phyloP scores from a whole-genome alignment of 768 basidiomycete species.

The Calocybe gangraenosa region DNA sequence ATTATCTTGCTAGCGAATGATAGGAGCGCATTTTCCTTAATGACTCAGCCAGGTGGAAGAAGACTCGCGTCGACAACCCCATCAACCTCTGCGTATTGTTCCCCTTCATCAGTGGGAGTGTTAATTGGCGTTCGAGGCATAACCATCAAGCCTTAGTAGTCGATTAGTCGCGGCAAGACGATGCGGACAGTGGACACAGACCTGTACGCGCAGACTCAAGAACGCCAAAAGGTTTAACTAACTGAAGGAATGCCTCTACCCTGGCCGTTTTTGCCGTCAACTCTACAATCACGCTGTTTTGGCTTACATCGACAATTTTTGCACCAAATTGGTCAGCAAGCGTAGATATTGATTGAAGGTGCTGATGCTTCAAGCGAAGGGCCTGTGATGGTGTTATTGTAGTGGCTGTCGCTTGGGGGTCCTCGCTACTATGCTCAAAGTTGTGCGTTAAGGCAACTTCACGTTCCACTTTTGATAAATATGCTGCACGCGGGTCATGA shows the following conservation, averaged over 20 bases:
- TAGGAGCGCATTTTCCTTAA: no score
- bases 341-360: constrained; percentile 81
- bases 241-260: constrained; percentile 87
- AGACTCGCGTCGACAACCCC: constrained; percentile 83
- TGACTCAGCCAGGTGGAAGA: constrained; percentile 83
- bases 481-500: constrained; percentile 59
- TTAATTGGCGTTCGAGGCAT: constrained; percentile 95
- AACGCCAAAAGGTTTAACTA: constrained; percentile 93
- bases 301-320: constrained; percentile 90
- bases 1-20: no score
- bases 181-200: constrained; percentile 23
- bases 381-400: constrained; percentile 75
- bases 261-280: constrained; percentile 88
- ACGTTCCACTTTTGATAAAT: constrained; percentile 56
- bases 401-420: constrained; percentile 26
- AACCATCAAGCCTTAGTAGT: constrained; percentile 80
- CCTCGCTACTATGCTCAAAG: constrained; percentile 61
- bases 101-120: constrained; percentile 30
- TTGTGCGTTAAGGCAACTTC: constrained; percentile 72
- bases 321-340: constrained; percentile 89
- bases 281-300: constrained; percentile 93
- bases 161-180: constrained; percentile 1
- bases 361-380: constrained; percentile 83
- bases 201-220: constrained; percentile 94
- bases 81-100: constrained; percentile 23